phyloP scores from a whole-genome alignment of 768 basidiomycete species.

The Tylopilus sp. region DNA sequence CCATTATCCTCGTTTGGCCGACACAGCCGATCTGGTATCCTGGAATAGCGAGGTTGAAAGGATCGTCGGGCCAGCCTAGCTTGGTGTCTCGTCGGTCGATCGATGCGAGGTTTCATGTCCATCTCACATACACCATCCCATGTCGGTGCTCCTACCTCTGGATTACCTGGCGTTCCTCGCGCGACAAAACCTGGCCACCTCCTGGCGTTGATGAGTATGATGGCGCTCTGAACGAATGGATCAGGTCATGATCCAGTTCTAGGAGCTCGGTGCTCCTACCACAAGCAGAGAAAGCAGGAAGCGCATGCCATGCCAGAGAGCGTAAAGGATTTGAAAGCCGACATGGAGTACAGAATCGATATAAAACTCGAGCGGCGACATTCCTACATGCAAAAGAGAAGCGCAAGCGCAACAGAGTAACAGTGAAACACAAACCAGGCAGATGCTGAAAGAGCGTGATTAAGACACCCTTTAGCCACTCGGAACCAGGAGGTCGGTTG shows the following conservation, averaged over 20 bases:
- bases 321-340: slow-evolving; percentile 19
- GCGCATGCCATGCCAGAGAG: slow-evolving; percentile 32
- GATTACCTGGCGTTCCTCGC: neutral
- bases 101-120: slow-evolving; percentile 7
- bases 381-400: slow-evolving; percentile 10
- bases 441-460: slow-evolving; percentile 12
- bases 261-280: slow-evolving; percentile 35
- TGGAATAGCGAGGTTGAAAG: slow-evolving; percentile 35
- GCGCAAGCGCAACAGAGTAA: neutral
- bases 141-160: neutral
- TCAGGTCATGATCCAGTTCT: slow-evolving; percentile 3
- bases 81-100: slow-evolving; percentile 3
- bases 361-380: slow-evolving; percentile 1
- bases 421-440: slow-evolving; percentile 22
- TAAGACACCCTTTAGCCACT: slow-evolving; percentile 22
- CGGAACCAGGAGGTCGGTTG: slow-evolving; percentile 10
- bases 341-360: slow-evolving; percentile 28
- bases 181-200: slow-evolving; percentile 7
- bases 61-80: slow-evolving; percentile 4
- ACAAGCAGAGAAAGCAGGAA: slow-evolving; percentile 37
- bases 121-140: neutral
- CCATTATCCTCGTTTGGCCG: slow-evolving; percentile 14
- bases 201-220: slow-evolving; percentile 34
- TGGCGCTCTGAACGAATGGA: slow-evolving; percentile 30
- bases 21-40: slow-evolving; percentile 48